A percentile compares a stretch with the other conserved stretches of the same genome.
Evolutionary conservation across 176 grass and related monocot genomes (phyloP).

Genomic region (Aechmea fasciata): DNA sequence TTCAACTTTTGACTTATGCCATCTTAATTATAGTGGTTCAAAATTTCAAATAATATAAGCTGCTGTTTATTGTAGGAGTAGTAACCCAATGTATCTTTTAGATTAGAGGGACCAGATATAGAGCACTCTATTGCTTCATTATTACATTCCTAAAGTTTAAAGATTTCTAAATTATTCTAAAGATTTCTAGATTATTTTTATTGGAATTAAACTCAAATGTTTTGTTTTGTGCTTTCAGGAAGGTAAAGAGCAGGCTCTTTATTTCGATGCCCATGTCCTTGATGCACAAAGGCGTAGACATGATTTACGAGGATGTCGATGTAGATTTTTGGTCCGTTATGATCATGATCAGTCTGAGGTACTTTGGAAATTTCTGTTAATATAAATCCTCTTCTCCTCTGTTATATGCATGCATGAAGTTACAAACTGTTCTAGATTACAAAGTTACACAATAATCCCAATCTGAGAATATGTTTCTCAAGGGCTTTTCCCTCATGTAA

Average conservation of each 20-base stretch:
- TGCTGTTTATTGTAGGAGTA: too few species aligned
- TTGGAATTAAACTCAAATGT: background rate
- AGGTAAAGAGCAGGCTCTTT: constrained; percentile 88
- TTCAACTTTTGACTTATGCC: too few species aligned
- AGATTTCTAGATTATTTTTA: background rate
- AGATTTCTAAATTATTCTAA: background rate
- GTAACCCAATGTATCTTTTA: too few species aligned
- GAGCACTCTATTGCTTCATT: too few species aligned
- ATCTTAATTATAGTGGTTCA: too few species aligned
- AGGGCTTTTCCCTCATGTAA: too few species aligned
- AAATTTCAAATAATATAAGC: too few species aligned
- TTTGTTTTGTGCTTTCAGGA: constrained; percentile 31
- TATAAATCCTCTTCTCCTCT: background rate
- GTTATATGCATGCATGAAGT: background rate
- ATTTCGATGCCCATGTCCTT: constrained; percentile 73
- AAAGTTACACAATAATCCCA: too few species aligned
- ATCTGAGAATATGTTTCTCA: too few species aligned
- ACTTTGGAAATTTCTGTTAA: background rate
- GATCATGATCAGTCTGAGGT: constrained; percentile 80
- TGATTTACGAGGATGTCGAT: constrained; percentile 72
- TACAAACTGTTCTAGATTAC: too few species aligned
- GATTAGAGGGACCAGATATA: too few species aligned
- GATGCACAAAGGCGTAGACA: constrained; percentile 84
- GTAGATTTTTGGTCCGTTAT: constrained; percentile 84
- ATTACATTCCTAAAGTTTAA: background rate